Evolutionary conservation across 1,284 basidiomycete species (phyloP).

Genomic region (Porodaedalea pini): DNA sequence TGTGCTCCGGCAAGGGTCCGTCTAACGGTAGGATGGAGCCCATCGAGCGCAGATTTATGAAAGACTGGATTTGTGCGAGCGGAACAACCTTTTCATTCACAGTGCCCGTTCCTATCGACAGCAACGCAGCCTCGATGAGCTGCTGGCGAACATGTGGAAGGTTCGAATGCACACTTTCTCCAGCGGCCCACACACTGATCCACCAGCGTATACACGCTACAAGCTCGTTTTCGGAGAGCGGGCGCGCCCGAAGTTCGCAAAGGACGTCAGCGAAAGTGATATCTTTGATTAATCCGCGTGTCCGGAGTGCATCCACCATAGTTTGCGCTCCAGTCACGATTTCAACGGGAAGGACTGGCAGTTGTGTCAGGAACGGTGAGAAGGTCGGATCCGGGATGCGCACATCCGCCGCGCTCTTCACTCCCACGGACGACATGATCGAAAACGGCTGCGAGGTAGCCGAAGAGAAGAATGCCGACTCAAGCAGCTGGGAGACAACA

Average conservation of each 20-base stretch:
- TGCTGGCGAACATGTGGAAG: constrained; percentile 51
- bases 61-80: constrained; percentile 67
- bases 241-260: constrained; percentile 69
- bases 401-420: constrained; percentile 68
- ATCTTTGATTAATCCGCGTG: constrained; percentile 71
- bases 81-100: constrained; percentile 56
- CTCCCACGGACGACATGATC: constrained; percentile 79
- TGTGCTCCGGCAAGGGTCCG: constrained; percentile 75
- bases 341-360: constrained; percentile 73
- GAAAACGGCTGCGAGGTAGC: constrained; percentile 51
- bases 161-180: constrained; percentile 35
- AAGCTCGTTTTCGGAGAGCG: constrained; percentile 76
- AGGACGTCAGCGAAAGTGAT: constrained; percentile 87
- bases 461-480: constrained; percentile 81
- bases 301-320: constrained; percentile 67
- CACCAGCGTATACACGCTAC: constrained; percentile 89
- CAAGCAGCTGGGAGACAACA: constrained; percentile 77
- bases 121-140: constrained; percentile 68
- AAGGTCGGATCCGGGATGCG: constrained; percentile 78
- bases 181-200: constrained; percentile 60
- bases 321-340: constrained; percentile 60
- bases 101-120: constrained; percentile 43
- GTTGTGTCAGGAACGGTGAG: constrained; percentile 72
- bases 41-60: constrained; percentile 68
- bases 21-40: constrained; percentile 69